These are phyloP conservation scores for Ochetophila trinervis DNA, from an alignment of 306 rosid species.

Conservation along the genomic window DNA sequence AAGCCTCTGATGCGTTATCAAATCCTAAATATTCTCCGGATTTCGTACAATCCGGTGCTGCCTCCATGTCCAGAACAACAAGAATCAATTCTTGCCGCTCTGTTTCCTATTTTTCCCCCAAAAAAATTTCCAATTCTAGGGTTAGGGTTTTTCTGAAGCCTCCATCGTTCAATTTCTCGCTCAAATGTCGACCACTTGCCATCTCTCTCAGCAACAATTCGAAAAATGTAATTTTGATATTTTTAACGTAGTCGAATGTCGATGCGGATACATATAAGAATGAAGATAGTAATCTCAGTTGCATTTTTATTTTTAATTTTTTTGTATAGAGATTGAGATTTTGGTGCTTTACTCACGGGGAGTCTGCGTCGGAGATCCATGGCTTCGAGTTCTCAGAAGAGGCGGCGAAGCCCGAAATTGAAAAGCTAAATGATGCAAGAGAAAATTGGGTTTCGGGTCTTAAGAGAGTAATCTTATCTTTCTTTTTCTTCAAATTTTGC, in stretches of 20 bases:
- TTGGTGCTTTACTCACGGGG: background rate
- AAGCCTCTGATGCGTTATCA: background rate
- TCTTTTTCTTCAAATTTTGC: background rate
- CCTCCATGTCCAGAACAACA: background rate
- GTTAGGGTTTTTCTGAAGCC: constrained; percentile 19
- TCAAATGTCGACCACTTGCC: constrained; percentile 10
- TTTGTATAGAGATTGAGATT: background rate
- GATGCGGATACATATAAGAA: too few relatives aligned
- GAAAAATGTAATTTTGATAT: constrained; percentile 20
- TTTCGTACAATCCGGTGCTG: background rate
- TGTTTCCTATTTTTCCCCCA: constrained; percentile 12
- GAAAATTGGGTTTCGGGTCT: background rate
- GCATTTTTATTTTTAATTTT: background rate
- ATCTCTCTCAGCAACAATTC: constrained; percentile 13
- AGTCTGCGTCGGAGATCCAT: background rate
- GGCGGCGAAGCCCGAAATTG: background rate
- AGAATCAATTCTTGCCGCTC: constrained; percentile 19
- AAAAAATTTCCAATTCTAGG: constrained; percentile 23
- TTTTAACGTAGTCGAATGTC: background rate
- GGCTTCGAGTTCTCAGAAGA: background rate
- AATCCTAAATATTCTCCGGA: background rate
- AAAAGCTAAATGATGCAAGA: background rate
- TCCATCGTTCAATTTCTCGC: background rate
- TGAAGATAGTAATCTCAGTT: too few relatives aligned
- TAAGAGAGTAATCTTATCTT: background rate